Conservation (phyloP, 2,329 filamentous ascomycete genomes). For the Claviceps capensis region DNA sequence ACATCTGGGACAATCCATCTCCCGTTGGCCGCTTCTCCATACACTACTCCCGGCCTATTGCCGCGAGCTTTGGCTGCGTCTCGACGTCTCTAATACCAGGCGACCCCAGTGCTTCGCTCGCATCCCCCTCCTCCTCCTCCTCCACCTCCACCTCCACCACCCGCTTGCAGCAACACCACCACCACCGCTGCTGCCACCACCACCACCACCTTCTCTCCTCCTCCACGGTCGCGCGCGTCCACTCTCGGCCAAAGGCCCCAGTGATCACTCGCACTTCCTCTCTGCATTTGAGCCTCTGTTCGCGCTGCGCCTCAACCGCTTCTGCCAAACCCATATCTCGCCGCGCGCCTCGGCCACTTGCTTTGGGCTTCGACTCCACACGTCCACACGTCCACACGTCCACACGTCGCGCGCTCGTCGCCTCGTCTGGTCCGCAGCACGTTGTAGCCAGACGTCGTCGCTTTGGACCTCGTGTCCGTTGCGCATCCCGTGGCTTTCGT, state of each 20-base stretch:
- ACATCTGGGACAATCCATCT: background rate
- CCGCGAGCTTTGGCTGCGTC: conserved; percentile 7
- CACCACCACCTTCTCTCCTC: conserved; percentile 6
- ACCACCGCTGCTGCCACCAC: background rate
- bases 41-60: conserved; percentile 5
- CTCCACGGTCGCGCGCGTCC: conserved; percentile 7
- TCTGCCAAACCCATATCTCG: background rate
- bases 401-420: conserved; percentile 5
- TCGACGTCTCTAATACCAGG: conserved; percentile 3
- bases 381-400: conserved; percentile 6
- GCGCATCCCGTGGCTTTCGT: conserved; percentile 6
- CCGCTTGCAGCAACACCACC: conserved; percentile 9
- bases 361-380: conserved; percentile 3
- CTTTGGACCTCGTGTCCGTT: conserved; percentile 2
- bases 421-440: conserved; percentile 1
- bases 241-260: conserved; percentile 9
- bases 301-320: background rate
- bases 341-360: conserved; percentile 1
- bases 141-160: conserved; percentile 9
- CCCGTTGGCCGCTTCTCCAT: background rate
- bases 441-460: background rate
- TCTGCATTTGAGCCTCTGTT: background rate
- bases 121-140: conserved; percentile 4
- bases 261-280: conserved; percentile 1
- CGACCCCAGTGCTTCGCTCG: conserved; percentile 7